These are phyloP conservation scores for Trichocomaceae sp. DNA, from an alignment of 2,329 filamentous ascomycete species.

Conservation along the genomic window DNA sequence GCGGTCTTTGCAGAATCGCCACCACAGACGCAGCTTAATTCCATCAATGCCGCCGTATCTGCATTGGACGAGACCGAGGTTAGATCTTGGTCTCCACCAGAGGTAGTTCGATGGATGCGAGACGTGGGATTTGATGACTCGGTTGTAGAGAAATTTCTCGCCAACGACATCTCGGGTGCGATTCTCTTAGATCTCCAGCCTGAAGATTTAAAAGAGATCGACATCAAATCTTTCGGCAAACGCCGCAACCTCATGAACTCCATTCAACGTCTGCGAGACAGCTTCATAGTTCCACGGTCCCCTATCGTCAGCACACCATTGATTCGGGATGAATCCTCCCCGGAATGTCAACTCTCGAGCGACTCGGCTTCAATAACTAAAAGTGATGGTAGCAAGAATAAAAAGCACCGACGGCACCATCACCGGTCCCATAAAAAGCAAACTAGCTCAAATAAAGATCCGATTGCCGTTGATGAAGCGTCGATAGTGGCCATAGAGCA, in stretches of 20 bases:
- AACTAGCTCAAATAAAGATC: not conserved
- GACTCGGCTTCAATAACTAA: not conserved
- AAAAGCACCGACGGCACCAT: slow-evolving; percentile 18
- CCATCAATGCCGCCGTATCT: slow-evolving; percentile 20
- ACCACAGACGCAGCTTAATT: slow-evolving; percentile 11
- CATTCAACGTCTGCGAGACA: slow-evolving; percentile 47
- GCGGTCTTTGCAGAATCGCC: not conserved
- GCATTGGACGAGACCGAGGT: slow-evolving; percentile 23
- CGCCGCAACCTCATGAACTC: slow-evolving; percentile 55
- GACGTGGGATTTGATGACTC: slow-evolving; percentile 70
- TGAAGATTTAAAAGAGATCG: slow-evolving; percentile 64
- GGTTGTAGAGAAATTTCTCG: slow-evolving; percentile 75
- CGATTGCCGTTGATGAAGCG: slow-evolving; percentile 65
- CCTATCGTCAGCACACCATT: not conserved
- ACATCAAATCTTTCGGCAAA: slow-evolving; percentile 58
- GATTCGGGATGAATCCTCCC: not conserved
- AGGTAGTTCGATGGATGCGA: slow-evolving; percentile 60
- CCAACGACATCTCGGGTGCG: slow-evolving; percentile 85
- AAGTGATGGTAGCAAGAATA: slow-evolving; percentile 7
- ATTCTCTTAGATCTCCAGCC: slow-evolving; percentile 88
- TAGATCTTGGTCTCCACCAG: slow-evolving; percentile 22
- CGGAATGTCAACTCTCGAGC: not conserved
- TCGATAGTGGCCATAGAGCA: slow-evolving; percentile 92
- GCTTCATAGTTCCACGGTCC: slow-evolving; percentile 1
- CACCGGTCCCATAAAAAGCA: slow-evolving; percentile 34